Evolutionary conservation across 305 asterid genomes (phyloP), one percentile per base, ranked within the genome.

Genomic region (Fraxinus ornus): DNA sequence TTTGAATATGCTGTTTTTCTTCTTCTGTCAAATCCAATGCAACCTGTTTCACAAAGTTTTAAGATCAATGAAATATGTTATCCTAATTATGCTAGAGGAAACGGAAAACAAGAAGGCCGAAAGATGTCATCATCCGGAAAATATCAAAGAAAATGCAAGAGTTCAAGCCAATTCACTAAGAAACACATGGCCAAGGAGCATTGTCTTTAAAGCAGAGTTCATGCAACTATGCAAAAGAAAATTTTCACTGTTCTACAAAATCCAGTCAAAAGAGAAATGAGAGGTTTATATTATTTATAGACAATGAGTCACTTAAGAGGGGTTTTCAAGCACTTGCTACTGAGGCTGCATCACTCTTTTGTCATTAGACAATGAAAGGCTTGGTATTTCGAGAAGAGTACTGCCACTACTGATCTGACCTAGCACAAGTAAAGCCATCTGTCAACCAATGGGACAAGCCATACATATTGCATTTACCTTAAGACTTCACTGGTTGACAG

Each of bases 1-100:
- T 80, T 85, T 82, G 90, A 77, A 92, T 83, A 82, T 89, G 92
- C 87, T 88, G 89, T 85, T 92, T 91, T 87, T 94, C 98, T 82
- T 90, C 95, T 80, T 91, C 98, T 0, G 91, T 90, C 44, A 94
- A 85, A 57, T 94, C 97, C 92, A 94, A 79, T 17, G 99, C 94
- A 84, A 92, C 89, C 99, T 96, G 87, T 60, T 81, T 39, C 77
- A 68, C 4, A 76, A 78, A 78, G 28, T 75, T 39, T 12, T 7
- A 78, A 5, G 79, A 52, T 76, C 13, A 36, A 5, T 37, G 68
- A 79, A 52, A 12, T 62, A 3, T 76, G 21, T 78, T 24, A 60
- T 64, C 78, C 71, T 39, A 33, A 52, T 49, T 60, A 37, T 37
- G 21, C 80, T 7, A 39, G 55, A 78, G 28, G 82, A 44, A 83